Evolutionary conservation across 2,329 filamentous ascomycete genomes (phyloP).

Genomic region (Claviceps fusiformis): DNA sequence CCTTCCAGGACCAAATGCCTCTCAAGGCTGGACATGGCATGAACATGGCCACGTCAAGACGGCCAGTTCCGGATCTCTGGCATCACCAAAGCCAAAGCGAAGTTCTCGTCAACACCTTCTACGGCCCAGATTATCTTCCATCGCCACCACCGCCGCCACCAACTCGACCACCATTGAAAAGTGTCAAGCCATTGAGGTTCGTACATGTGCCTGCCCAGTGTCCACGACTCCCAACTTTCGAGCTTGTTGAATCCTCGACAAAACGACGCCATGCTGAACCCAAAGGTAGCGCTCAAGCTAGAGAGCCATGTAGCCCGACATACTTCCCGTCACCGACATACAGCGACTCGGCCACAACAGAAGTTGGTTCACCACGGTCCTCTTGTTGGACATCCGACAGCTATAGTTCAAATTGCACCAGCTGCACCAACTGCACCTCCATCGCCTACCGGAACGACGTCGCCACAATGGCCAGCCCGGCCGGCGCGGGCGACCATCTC

Average conservation of each 20-base stretch:
- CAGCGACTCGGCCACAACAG: not conserved
- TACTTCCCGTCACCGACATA: not conserved
- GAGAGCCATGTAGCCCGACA: not conserved
- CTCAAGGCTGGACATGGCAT: not conserved
- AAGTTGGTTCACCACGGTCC: not conserved
- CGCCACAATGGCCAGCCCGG: not conserved
- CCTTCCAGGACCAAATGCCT: not conserved
- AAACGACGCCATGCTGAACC: not conserved
- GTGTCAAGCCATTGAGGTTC: not conserved
- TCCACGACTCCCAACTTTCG: not conserved
- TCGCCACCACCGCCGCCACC: not conserved
- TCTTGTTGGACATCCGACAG: not conserved
- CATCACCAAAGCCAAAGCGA: not conserved
- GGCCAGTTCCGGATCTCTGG: constrained; percentile 1
- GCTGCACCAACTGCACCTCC: not conserved
- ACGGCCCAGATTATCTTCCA: not conserved
- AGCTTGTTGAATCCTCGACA: not conserved
- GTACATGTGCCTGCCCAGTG: not conserved
- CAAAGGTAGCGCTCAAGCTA: not conserved
- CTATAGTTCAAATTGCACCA: not conserved
- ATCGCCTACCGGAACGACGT: not conserved
- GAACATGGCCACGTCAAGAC: not conserved
- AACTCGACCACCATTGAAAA: too few relatives aligned
- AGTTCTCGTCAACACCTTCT: not conserved
- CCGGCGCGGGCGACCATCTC: not conserved